These are phyloP conservation scores for Lomentospora prolificans DNA, from an alignment of 2,329 filamentous ascomycete genomes.

Conservation along the genomic window DNA sequence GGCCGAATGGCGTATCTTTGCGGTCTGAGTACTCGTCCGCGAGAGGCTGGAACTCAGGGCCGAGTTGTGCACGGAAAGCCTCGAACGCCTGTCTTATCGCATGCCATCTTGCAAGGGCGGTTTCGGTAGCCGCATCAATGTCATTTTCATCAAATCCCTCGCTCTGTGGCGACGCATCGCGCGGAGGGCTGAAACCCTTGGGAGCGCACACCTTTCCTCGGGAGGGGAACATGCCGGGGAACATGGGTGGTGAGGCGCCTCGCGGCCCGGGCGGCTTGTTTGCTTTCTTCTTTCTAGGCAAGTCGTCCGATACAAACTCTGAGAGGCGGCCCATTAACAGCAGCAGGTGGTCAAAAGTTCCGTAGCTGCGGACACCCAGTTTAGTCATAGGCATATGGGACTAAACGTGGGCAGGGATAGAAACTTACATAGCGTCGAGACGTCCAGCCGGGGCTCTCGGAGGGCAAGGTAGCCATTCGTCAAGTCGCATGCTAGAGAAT, in stretches of 20 bases:
- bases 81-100: slow-evolving; percentile 63
- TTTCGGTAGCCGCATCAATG: slow-evolving; percentile 53
- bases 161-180: slow-evolving; percentile 30
- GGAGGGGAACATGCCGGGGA: slow-evolving; percentile 46
- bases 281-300: slow-evolving; percentile 64
- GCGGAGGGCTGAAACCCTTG: slow-evolving; percentile 43
- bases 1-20: slow-evolving; percentile 67
- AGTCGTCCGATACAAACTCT: slow-evolving; percentile 68
- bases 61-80: slow-evolving; percentile 54
- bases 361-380: no score
- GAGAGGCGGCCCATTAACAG: slow-evolving; percentile 71
- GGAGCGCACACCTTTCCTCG: slow-evolving; percentile 39
- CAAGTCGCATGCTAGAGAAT: slow-evolving; percentile 59
- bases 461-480: slow-evolving; percentile 76
- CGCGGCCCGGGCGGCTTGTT: slow-evolving; percentile 22
- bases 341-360: slow-evolving; percentile 79
- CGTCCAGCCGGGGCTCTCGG: slow-evolving; percentile 73
- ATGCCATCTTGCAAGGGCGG: slow-evolving; percentile 71
- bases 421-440: slow-evolving; percentile 58
- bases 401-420: neutral
- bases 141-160: slow-evolving; percentile 42
- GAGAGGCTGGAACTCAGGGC: slow-evolving; percentile 67
- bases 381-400: no score
- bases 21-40: slow-evolving; percentile 54
- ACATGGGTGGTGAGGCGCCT: slow-evolving; percentile 31